Base-by-base conservation (phyloP, 2,329 filamentous ascomycete genomes). In the Didymosphaeria variabile region DNA sequence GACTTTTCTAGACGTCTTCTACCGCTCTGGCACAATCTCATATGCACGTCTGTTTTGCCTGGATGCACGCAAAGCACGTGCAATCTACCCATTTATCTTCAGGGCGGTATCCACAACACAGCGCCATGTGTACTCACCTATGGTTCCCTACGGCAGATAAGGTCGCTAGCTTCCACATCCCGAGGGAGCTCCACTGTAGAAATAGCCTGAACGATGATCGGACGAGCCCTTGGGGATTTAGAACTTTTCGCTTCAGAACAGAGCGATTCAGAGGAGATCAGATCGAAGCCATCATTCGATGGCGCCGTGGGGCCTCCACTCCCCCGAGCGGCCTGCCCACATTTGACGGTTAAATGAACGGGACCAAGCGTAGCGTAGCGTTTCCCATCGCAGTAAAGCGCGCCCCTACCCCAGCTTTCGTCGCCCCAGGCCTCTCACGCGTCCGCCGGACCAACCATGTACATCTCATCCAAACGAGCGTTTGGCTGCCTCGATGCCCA, bases 301-400 rank as follows among this genome's bases (percentile, higher is more conserved):
- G 45, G 23, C 45, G 29, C 44, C 42, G 23, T 26, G 49, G 46
- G 40, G 47, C 42, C 45, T 65, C 63, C 63, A 59, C 63, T 65
- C 31, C 61, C 32, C 63, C 60, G 60, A 61, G 42, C 42, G 42
- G 19, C 19, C 6, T 8, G 31, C 44, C 55, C 54, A 54, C 52
- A 52, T 64, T 64, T 57, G 60, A 63, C 65, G 65, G 65, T 58
- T 67, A 67, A 67, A 67, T 64, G 40, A 45, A 57, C 55, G 40
- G 26, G 53, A 19, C 53, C 57, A 61, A 59, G 55, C 56, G 50
- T 47, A 26, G 12, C 26, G 26, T 8, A 50, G 47, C 47, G 31
- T 56, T 32, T 36, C 46, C 38, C 45, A 15, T 21, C 6, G 10
- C 21, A 19, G 44, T 9, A 51, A 51, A 44, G 44, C 45, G 23